Evolutionary conservation across 1,284 basidiomycete genomes (phyloP), one percentile per base, ranked within the genome.

Genomic region (Lentinula novae-zelandiae): DNA sequence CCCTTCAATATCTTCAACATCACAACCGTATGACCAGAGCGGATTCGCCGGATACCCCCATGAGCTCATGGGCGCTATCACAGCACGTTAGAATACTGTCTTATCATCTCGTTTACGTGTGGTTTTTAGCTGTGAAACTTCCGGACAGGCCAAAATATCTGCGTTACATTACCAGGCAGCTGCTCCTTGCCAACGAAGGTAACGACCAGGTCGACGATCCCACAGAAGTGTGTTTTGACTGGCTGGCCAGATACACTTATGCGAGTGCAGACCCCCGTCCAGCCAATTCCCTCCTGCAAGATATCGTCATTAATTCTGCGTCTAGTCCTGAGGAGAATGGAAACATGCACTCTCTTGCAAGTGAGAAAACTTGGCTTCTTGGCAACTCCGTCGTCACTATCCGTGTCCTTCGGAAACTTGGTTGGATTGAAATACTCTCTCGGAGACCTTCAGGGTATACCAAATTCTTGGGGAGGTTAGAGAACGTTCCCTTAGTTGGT

Each of bases 171-270:
- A 90, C 91, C 0, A 84, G 91, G 7, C 92, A 95, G 65, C 82
- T 99, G 3, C 79, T 96, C 12, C 81, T 96, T 49, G 95, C 95
- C 10, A 96, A 96, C 73, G 91, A 93, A 63, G 88, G 85, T 22
- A 85, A 86, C 56, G 76, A 78, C 3, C 79, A 85, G 46, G 79
- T 97, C 1, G 95, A 98, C 70, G 94, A 94, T 66, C 89, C 92
- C 52, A 95, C 95, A 0, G 94, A 98, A 72, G 96, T 98, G 22
- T 97, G 95, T 72, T 96, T 99, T 70, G 97, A 99, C 73, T 99
- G 96, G 92, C 82, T 99, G 6, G 92, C 95, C 17, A 84, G 97
- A 15, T 98, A 97, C 72, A 92, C 96, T 0, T 98, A 96, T 70
- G 93, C 91, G 22, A 96, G 92, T 67, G 95, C 95, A 12, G 95